Evolutionary conservation across 2,329 filamentous ascomycete genomes (phyloP).

Genomic region (Nothopassalora personata): DNA sequence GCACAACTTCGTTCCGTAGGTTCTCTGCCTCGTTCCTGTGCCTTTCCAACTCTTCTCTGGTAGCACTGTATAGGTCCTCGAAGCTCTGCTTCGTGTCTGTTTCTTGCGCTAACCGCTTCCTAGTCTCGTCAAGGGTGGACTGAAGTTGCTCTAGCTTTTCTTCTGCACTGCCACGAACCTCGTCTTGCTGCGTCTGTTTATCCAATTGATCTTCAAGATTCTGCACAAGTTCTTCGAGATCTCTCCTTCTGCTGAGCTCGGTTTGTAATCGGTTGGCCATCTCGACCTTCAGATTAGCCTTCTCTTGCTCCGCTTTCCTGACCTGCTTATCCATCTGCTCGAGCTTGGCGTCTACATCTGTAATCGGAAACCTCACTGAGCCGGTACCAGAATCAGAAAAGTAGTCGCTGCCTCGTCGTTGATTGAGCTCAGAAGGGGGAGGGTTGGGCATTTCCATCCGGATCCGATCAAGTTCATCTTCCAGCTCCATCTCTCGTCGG

Average conservation of each 20-base stretch:
- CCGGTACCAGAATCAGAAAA: conserved; percentile 94
- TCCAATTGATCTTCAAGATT: conserved; percentile 74
- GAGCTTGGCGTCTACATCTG: conserved; percentile 51
- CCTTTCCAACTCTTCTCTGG: conserved; percentile 75
- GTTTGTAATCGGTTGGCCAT: conserved; percentile 82
- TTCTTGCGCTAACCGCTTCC: conserved; percentile 77
- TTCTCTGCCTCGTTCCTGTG: conserved; percentile 87
- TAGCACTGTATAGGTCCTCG: conserved; percentile 79
- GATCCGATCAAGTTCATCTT: conserved; percentile 84
- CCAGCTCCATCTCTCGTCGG: conserved; percentile 88
- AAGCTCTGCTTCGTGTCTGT: conserved; percentile 85
- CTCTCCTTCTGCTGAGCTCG: conserved; percentile 68
- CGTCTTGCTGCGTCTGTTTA: conserved; percentile 43
- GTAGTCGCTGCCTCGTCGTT: conserved; percentile 87
- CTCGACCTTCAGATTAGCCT: conserved; percentile 77
- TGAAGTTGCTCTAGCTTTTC: conserved; percentile 72
- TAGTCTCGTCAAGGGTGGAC: conserved; percentile 71
- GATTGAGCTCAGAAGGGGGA: conserved; percentile 42
- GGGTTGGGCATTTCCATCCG: conserved; percentile 66
- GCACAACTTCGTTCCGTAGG: conserved; percentile 80
- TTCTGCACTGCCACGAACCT: conserved; percentile 37
- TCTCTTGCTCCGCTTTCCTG: conserved; percentile 82
- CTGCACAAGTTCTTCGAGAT: conserved; percentile 78
- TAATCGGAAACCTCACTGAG: conserved; percentile 68
- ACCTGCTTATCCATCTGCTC: conserved; percentile 79